phyloP scores from a whole-genome alignment of 208 protist species.

The Crithidia thermophila region DNA sequence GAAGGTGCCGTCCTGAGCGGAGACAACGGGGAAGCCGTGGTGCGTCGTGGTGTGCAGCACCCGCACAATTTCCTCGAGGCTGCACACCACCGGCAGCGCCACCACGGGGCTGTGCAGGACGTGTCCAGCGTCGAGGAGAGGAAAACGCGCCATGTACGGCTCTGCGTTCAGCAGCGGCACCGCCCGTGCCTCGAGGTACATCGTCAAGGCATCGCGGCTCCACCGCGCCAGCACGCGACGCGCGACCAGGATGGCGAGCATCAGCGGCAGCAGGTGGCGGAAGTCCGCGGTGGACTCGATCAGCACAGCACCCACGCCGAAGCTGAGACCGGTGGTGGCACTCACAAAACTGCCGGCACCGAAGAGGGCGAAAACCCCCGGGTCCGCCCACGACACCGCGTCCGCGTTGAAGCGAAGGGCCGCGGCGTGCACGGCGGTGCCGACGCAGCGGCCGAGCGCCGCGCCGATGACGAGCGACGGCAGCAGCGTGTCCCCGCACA shows the following conservation, averaged over 20 bases:
- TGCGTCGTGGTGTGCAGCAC: conserved; percentile 39
- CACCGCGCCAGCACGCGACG: conserved; percentile 40
- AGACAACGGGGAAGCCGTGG: conserved; percentile 62
- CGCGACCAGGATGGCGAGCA: conserved; percentile 53
- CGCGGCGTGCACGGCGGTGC: conserved; percentile 20
- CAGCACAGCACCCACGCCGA: conserved; percentile 45
- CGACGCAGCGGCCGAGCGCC: conserved; percentile 38
- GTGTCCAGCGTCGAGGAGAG: conserved; percentile 48
- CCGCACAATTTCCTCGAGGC: conserved; percentile 32
- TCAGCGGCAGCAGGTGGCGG: conserved; percentile 55
- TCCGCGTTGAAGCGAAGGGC: neutral
- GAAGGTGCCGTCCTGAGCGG: conserved; percentile 44
- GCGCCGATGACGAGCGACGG: conserved; percentile 44
- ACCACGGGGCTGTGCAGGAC: conserved; percentile 48
- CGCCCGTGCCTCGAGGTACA: conserved; percentile 44
- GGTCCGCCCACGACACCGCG: conserved; percentile 49
- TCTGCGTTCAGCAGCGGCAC: conserved; percentile 57
- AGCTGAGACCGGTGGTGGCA: conserved; percentile 51
- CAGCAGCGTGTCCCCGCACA: conserved; percentile 36
- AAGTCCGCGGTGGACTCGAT: conserved; percentile 61
- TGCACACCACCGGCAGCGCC: conserved; percentile 40
- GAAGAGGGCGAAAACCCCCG: conserved; percentile 57
- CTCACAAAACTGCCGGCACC: conserved; percentile 64
- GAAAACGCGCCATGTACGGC: conserved; percentile 44
- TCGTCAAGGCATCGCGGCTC: conserved; percentile 44